Conservation (phyloP, 108 stramenopile species). For the Mediolabrus comicus region DNA sequence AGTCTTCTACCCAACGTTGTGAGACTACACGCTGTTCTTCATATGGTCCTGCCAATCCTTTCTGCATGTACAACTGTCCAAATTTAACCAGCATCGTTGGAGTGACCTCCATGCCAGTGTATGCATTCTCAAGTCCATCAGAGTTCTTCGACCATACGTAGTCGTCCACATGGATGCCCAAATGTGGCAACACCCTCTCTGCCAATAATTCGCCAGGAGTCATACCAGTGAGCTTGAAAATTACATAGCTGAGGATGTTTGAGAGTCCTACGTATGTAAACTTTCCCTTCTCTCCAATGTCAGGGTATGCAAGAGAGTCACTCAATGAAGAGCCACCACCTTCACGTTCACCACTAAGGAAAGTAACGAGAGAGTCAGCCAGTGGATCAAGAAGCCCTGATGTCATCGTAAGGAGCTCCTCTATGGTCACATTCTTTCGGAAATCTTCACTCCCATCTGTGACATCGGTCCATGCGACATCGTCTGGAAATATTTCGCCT, state of each 20-base stretch:
- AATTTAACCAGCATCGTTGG: slow-evolving; percentile 17
- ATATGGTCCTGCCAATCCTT: not conserved
- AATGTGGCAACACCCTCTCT: not conserved
- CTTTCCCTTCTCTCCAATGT: not conserved
- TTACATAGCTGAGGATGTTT: not conserved
- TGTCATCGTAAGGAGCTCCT: slow-evolving; percentile 24
- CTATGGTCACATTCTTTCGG: slow-evolving; percentile 7
- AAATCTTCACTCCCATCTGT: not conserved
- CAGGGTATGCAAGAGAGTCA: not conserved
- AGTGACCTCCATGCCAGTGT: not conserved
- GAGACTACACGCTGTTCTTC: not conserved
- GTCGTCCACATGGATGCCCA: slow-evolving; percentile 13
- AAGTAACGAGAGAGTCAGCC: too few relatives aligned
- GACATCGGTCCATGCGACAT: slow-evolving; percentile 16
- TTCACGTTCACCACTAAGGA: too few relatives aligned
- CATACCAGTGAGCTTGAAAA: slow-evolving; percentile 1
- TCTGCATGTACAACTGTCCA: slow-evolving; percentile 19
- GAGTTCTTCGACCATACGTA: slow-evolving; percentile 7
- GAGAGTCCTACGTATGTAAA: not conserved
- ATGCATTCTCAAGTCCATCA: slow-evolving; percentile 12
- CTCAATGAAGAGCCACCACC: not conserved
- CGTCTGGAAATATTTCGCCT: slow-evolving; percentile 8
- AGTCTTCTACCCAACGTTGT: not conserved
- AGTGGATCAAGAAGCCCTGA: too few relatives aligned
- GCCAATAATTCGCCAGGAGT: slow-evolving; percentile 1